phyloP scores from a whole-genome alignment of 1,284 basidiomycete species.

The Porogramme epimiltina region DNA sequence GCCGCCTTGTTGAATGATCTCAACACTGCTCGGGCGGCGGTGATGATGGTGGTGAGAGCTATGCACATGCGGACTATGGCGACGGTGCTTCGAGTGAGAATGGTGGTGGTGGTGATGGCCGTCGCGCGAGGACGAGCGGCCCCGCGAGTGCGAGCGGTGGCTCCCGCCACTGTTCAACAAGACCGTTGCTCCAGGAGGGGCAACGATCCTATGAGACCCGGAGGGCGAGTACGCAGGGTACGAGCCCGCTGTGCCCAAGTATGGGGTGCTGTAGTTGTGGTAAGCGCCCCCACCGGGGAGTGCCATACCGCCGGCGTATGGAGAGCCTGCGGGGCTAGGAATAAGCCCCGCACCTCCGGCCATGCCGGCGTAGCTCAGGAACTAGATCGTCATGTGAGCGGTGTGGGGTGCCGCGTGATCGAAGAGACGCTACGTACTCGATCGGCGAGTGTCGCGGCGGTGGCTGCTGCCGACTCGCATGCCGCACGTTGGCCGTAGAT shows the following conservation, averaged over 20 bases:
- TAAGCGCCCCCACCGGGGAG: background rate
- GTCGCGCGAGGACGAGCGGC: background rate
- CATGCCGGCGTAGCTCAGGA: conserved; percentile 1
- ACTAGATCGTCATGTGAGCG: background rate
- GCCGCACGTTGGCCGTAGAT: conserved; percentile 20
- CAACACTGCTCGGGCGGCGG: conserved; percentile 1
- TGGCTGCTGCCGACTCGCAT: conserved; percentile 19
- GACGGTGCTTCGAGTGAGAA: too few species aligned
- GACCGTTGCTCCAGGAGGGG: conserved; percentile 3
- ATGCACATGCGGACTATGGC: too few species aligned
- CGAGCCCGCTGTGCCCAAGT: background rate
- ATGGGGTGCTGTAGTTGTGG: background rate
- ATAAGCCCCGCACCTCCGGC: background rate
- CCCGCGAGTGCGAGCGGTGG: conserved; percentile 1
- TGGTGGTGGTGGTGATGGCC: conserved; percentile 5
- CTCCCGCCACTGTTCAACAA: background rate
- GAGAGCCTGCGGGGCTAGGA: conserved; percentile 2
- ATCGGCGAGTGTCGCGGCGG: conserved; percentile 13
- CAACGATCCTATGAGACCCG: background rate
- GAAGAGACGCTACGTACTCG: conserved; percentile 3
- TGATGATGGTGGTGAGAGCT: background rate
- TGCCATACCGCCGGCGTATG: background rate
- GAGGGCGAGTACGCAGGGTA: background rate
- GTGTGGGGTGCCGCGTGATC: background rate
- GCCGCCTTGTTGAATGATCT: conserved; percentile 2